Conservation (phyloP, 1,284 basidiomycete genomes). For the Hemileia vastatrix region DNA sequence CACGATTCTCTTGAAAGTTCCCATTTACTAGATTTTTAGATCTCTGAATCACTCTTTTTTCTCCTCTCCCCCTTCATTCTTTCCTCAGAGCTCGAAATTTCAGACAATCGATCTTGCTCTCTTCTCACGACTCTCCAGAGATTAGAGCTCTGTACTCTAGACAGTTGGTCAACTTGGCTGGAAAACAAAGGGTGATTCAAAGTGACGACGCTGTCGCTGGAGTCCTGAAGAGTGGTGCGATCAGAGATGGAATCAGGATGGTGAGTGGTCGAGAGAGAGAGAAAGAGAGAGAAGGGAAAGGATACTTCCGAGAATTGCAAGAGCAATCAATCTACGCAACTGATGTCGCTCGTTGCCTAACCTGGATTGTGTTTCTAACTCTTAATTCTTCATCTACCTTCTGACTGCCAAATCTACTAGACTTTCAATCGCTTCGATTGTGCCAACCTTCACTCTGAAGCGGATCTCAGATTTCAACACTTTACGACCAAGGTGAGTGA, state of each 20-base stretch:
- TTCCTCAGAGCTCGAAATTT: slow-evolving; percentile 61
- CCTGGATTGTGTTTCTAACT: neutral
- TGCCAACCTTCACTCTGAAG: slow-evolving; percentile 62
- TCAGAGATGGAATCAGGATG: neutral
- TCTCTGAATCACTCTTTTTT: neutral
- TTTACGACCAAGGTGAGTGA: slow-evolving; percentile 71
- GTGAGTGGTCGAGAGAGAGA: slow-evolving; percentile 51
- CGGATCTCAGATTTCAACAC: slow-evolving; percentile 72
- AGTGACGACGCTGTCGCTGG: neutral
- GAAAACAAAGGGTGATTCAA: slow-evolving; percentile 52
- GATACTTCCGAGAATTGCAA: slow-evolving; percentile 51
- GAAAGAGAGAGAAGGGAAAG: slow-evolving; percentile 52
- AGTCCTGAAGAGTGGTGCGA: neutral
- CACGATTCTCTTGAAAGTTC: neutral
- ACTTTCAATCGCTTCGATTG: slow-evolving; percentile 67
- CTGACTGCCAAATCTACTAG: no score
- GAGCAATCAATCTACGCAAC: neutral
- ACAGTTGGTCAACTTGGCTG: slow-evolving; percentile 68
- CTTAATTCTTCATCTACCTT: slow-evolving; percentile 3
- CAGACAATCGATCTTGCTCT: slow-evolving; percentile 76
- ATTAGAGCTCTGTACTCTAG: slow-evolving; percentile 66
- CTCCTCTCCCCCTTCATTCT: neutral
- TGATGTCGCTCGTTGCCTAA: slow-evolving; percentile 3
- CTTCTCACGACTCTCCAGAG: slow-evolving; percentile 81
- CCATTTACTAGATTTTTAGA: neutral